These are phyloP conservation scores for Agapanthus africanus DNA, from an alignment of 106 monocot genomes.

Conservation along the genomic window DNA sequence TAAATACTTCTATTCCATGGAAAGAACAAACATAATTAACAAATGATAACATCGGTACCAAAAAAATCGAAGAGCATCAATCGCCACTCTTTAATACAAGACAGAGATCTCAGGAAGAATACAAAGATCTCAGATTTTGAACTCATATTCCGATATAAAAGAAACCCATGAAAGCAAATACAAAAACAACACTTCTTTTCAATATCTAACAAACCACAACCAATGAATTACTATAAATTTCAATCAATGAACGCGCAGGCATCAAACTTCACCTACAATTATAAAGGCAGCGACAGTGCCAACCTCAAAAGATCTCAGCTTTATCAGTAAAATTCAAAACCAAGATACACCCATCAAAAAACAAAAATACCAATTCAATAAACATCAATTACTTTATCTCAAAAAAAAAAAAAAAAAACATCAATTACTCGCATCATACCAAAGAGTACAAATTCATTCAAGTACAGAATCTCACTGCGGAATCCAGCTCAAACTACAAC, in stretches of 20 bases:
- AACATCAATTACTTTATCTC: no score
- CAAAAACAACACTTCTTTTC: background rate
- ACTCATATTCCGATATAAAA: background rate
- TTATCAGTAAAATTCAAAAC: background rate
- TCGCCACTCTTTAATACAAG: no score
- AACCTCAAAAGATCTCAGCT: background rate
- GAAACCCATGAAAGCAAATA: background rate
- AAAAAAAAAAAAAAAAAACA: no score
- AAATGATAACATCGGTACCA: background rate
- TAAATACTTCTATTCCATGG: background rate
- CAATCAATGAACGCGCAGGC: background rate
- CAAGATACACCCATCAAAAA: background rate
- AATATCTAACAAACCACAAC: background rate
- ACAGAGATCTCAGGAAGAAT: no score
- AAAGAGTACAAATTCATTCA: background rate
- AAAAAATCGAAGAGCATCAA: no score
- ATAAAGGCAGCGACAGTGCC: background rate
- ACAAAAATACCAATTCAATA: background rate
- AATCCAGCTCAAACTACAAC: background rate
- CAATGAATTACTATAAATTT: background rate
- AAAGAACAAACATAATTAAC: background rate
- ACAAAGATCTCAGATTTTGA: no score
- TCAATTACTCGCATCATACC: background rate
- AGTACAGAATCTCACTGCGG: background rate
- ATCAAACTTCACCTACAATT: background rate